phyloP scores from a whole-genome alignment of 2,329 filamentous ascomycete species.

The Alternaria gansuensis region DNA sequence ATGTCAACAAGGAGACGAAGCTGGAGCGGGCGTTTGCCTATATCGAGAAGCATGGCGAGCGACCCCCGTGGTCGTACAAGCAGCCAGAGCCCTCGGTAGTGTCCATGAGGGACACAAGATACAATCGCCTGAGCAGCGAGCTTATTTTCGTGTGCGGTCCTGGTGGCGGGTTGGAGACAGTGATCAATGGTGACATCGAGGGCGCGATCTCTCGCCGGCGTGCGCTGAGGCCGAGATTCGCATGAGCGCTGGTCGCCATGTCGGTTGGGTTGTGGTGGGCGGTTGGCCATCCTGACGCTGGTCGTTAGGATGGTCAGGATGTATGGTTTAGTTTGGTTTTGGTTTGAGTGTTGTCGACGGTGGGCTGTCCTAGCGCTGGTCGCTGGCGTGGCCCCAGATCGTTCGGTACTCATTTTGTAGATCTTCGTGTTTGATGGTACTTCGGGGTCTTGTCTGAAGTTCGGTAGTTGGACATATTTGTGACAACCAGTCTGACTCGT shows the following conservation, averaged over 20 bases:
- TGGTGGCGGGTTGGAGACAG: constrained; percentile 14
- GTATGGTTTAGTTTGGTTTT: background rate
- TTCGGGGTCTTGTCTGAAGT: background rate
- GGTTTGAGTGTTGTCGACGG: background rate
- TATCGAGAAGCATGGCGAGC: constrained; percentile 9
- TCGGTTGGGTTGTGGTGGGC: background rate
- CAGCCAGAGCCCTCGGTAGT: background rate
- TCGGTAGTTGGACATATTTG: background rate
- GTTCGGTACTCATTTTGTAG: background rate
- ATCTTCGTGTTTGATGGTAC: background rate
- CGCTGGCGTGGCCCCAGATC: background rate
- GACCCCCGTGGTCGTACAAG: constrained; percentile 7
- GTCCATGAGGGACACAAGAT: constrained; percentile 19
- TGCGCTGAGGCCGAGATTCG: constrained; percentile 15
- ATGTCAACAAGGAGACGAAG: background rate
- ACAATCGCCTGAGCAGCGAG: constrained; percentile 18
- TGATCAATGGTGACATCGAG: constrained; percentile 18
- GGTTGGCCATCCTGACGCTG: constrained; percentile 3
- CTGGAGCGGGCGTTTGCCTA: constrained; percentile 7
- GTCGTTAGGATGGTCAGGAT: background rate
- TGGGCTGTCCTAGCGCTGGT: background rate
- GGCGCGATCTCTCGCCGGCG: constrained; percentile 14
- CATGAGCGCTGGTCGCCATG: constrained; percentile 17
- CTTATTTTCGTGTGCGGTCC: constrained; percentile 20
- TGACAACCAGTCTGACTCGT: background rate